Evolutionary conservation across 768 basidiomycete species (phyloP).

Genomic region (Glaciozyma martinii): DNA sequence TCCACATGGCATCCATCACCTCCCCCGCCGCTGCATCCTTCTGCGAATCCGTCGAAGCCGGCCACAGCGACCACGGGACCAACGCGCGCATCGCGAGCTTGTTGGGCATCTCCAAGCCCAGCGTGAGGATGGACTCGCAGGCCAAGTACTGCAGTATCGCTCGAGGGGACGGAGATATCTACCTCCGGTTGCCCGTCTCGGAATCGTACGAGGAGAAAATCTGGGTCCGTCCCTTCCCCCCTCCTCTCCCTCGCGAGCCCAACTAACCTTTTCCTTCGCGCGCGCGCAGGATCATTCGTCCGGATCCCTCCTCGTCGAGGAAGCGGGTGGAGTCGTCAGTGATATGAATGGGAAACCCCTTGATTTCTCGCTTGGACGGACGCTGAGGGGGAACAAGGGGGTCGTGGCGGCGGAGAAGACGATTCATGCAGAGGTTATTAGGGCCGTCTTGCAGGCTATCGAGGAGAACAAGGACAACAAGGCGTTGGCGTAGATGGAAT

Average conservation of each 20-base stretch:
- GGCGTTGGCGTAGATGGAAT: neutral
- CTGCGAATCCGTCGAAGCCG: slow-evolving; percentile 86
- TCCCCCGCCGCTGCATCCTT: slow-evolving; percentile 52
- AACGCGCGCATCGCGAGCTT: slow-evolving; percentile 61
- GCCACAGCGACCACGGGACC: slow-evolving; percentile 76
- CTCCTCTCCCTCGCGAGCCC: neutral
- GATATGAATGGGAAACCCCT: slow-evolving; percentile 70
- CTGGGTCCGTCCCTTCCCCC: slow-evolving; percentile 55
- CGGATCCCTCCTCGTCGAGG: slow-evolving; percentile 70
- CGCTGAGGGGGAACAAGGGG: slow-evolving; percentile 75
- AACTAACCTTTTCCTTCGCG: neutral
- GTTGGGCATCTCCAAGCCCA: slow-evolving; percentile 56
- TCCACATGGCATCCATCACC: slow-evolving; percentile 44
- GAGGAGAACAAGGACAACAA: slow-evolving; percentile 5
- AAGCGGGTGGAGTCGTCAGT: slow-evolving; percentile 80
- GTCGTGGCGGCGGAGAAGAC: slow-evolving; percentile 72
- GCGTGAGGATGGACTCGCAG: slow-evolving; percentile 87
- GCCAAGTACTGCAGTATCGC: slow-evolving; percentile 85
- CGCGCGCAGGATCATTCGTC: slow-evolving; percentile 71
- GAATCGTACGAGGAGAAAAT: slow-evolving; percentile 86
- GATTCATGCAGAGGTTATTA: slow-evolving; percentile 59
- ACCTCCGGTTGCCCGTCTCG: slow-evolving; percentile 64
- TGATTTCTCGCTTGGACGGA: slow-evolving; percentile 78
- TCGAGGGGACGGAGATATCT: slow-evolving; percentile 74
- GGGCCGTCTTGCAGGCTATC: slow-evolving; percentile 58